These are phyloP conservation scores for Backusella liffmaniae DNA, from an alignment of 192 early-diverging fungal species.

Conservation along the genomic window DNA sequence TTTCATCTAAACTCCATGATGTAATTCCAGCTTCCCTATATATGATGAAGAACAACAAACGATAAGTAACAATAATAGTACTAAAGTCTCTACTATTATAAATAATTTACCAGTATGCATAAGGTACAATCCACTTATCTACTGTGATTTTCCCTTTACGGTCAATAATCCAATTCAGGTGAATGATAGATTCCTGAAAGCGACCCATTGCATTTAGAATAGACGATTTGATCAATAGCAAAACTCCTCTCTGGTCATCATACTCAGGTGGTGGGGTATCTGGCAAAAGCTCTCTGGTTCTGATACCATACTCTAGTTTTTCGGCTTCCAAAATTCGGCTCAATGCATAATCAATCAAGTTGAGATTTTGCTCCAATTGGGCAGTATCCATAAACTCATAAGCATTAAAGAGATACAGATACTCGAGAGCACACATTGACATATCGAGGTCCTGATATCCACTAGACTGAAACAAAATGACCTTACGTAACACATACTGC, in stretches of 20 bases:
- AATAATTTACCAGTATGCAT: constrained; percentile 45
- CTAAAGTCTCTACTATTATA: not conserved
- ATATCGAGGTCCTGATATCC: constrained; percentile 42
- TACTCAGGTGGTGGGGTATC: constrained; percentile 32
- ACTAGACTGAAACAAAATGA: constrained; percentile 41
- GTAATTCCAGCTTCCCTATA: constrained; percentile 48
- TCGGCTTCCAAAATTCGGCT: constrained; percentile 29
- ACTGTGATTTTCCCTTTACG: constrained; percentile 36
- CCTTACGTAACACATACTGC: constrained; percentile 47
- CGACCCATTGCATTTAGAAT: constrained; percentile 43
- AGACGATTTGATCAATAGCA: constrained; percentile 48
- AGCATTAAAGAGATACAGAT: constrained; percentile 51
- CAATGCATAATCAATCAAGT: constrained; percentile 22
- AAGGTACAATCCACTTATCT: constrained; percentile 53
- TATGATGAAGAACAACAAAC: not conserved
- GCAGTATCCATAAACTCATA: constrained; percentile 45
- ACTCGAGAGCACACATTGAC: constrained; percentile 45
- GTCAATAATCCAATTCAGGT: constrained; percentile 52
- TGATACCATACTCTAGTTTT: constrained; percentile 33
- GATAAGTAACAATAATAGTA: not conserved
- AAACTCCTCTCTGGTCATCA: constrained; percentile 40
- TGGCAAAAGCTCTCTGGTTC: constrained; percentile 32
- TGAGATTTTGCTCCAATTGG: constrained; percentile 26
- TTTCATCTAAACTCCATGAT: constrained; percentile 42
- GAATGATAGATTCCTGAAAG: constrained; percentile 42